phyloP scores from a whole-genome alignment of 768 basidiomycete species.

The Lactarius indigo region DNA sequence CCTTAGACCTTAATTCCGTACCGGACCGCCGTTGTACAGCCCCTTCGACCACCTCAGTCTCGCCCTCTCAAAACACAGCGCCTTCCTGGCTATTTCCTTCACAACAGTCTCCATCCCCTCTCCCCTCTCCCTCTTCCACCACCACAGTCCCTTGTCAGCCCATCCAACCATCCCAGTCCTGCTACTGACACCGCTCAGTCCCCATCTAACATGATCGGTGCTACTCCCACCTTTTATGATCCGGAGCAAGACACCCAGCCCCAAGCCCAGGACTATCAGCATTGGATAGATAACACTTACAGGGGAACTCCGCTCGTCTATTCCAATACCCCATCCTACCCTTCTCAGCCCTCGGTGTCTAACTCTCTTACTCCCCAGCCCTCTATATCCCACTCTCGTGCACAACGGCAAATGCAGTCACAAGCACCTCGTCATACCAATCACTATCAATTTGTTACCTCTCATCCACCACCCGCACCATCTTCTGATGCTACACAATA shows the following conservation, averaged over 20 bases:
- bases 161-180: conserved; percentile 8
- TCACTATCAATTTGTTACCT: conserved; percentile 20
- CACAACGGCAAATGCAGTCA: neutral
- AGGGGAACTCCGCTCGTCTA: conserved; percentile 3
- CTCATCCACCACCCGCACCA: neutral
- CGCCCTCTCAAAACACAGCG: conserved; percentile 5
- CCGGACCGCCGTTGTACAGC: conserved; percentile 12
- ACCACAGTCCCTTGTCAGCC: neutral
- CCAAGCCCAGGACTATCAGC: conserved; percentile 15
- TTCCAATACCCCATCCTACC: neutral
- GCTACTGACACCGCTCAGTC: neutral
- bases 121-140: conserved; percentile 5
- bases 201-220: conserved; percentile 26
- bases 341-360: neutral
- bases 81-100: conserved; percentile 7
- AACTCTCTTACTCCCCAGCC: neutral
- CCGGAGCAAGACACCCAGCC: conserved; percentile 19
- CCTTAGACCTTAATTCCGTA: neutral
- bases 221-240: conserved; percentile 26
- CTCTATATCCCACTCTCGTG: neutral
- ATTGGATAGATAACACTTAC: conserved; percentile 6
- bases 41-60: neutral
- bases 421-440: conserved; percentile 2
- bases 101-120: conserved; percentile 2
- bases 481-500: neutral